Conservation (phyloP, 192 early-diverging fungal genomes). For the Haplosporangium gracile region DNA sequence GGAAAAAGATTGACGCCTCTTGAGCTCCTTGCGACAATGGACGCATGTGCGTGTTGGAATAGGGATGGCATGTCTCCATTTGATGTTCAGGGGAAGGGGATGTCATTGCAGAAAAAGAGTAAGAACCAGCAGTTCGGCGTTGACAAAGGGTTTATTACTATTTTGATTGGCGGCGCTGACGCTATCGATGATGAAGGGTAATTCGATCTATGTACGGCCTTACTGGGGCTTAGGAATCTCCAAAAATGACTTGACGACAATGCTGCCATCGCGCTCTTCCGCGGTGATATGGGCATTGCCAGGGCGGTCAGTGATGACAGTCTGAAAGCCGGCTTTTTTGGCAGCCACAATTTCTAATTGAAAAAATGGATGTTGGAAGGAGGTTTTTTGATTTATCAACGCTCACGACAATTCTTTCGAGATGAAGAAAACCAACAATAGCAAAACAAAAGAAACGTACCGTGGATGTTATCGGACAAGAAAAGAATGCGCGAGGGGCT, state of each 20-base stretch:
- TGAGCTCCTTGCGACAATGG: too few relatives aligned
- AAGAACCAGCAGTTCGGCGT: too few relatives aligned
- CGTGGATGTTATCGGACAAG: slow-evolving; percentile 91
- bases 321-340: slow-evolving; percentile 75
- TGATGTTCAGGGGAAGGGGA: too few relatives aligned
- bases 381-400: not conserved
- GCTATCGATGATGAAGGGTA: not conserved
- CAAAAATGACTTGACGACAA: slow-evolving; percentile 47
- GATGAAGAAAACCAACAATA: too few relatives aligned
- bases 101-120: too few relatives aligned
- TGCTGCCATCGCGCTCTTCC: slow-evolving; percentile 17
- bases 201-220: not conserved
- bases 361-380: slow-evolving; percentile 7
- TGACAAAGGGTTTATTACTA: not conserved
- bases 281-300: slow-evolving; percentile 75
- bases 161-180: not conserved
- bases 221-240: slow-evolving; percentile 47
- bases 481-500: slow-evolving; percentile 75
- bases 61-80: too few relatives aligned
- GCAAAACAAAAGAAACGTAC: slow-evolving; percentile 43
- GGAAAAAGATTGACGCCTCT: too few relatives aligned
- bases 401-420: too few relatives aligned
- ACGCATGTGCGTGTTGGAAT: too few relatives aligned
- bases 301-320: slow-evolving; percentile 77
- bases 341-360: slow-evolving; percentile 83